phyloP scores from a whole-genome alignment of 495 filamentous ascomycete species.

The Neurospora hispaniola region DNA sequence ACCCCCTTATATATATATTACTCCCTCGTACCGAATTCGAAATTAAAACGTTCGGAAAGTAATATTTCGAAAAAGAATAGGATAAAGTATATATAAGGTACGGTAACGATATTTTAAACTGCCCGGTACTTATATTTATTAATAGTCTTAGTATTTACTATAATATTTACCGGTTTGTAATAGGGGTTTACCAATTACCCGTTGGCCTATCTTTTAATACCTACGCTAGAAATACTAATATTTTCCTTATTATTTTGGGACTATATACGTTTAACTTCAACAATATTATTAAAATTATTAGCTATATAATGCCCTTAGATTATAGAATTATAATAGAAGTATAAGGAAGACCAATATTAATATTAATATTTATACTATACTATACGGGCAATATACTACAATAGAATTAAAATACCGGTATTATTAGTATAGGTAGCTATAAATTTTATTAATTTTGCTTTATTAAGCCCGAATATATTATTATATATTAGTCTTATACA shows the following conservation, averaged over 20 bases:
- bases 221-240: not conserved
- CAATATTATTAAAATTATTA: not conserved
- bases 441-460: too few species aligned
- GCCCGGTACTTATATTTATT: not conserved
- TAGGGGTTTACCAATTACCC: not conserved
- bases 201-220: not conserved
- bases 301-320: too few species aligned
- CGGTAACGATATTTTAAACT: not conserved
- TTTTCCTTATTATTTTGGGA: not conserved
- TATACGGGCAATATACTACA: too few species aligned
- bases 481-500: too few species aligned
- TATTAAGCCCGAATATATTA: too few species aligned
- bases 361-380: too few species aligned
- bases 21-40: not conserved
- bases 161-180: not conserved
- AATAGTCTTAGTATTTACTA: not conserved
- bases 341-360: too few species aligned
- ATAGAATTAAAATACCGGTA: too few species aligned
- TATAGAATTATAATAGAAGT: too few species aligned
- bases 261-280: not conserved
- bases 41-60: not conserved
- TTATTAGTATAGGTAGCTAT: too few species aligned
- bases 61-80: not conserved
- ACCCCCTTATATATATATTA: not conserved
- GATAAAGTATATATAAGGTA: not conserved